A percentile compares a stretch with the other conserved stretches of the same genome.
These are phyloP conservation scores for Myxozyma monticola DNA, from an alignment of 805 yeast species.

Conservation along the genomic window DNA sequence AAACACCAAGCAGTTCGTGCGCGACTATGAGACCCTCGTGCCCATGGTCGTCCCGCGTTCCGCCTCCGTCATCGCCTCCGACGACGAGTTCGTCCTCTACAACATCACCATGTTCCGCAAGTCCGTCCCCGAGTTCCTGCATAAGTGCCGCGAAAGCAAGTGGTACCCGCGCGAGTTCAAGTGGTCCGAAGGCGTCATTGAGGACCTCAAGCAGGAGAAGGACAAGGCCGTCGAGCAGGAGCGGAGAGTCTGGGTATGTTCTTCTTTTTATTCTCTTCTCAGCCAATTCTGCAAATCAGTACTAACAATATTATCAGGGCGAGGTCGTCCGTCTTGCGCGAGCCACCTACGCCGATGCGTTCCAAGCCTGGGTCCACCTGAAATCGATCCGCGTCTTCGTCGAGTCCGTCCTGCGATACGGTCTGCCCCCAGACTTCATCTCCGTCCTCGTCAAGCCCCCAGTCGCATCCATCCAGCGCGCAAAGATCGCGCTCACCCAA, in stretches of 20 bases:
- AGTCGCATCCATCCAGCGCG: conserved; percentile 49
- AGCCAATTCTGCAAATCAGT: not conserved
- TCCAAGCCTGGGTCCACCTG: conserved; percentile 86
- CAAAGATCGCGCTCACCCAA: conserved; percentile 67
- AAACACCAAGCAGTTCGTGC: conserved; percentile 53
- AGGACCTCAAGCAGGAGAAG: conserved; percentile 74
- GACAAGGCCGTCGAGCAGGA: conserved; percentile 74
- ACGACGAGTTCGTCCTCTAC: conserved; percentile 71
- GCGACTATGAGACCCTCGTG: conserved; percentile 71
- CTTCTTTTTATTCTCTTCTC: conserved; percentile 29
- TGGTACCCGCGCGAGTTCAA: conserved; percentile 92
- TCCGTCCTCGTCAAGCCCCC: conserved; percentile 47
- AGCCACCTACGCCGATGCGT: conserved; percentile 86
- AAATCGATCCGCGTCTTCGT: conserved; percentile 85
- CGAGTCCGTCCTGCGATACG: conserved; percentile 92
- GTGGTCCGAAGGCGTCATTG: conserved; percentile 75
- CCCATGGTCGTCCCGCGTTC: conserved; percentile 90
- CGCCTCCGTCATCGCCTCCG: conserved; percentile 68
- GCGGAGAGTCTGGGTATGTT: conserved; percentile 49
- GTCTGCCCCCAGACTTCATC: conserved; percentile 90
- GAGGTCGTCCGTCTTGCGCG: conserved; percentile 81
- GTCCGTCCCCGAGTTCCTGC: conserved; percentile 64
- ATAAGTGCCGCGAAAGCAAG: conserved; percentile 75
- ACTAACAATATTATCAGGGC: conserved; percentile 43
- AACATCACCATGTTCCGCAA: conserved; percentile 84